phyloP scores from a whole-genome alignment of 2,329 filamentous ascomycete species.

The Paecilomyces niveus region DNA sequence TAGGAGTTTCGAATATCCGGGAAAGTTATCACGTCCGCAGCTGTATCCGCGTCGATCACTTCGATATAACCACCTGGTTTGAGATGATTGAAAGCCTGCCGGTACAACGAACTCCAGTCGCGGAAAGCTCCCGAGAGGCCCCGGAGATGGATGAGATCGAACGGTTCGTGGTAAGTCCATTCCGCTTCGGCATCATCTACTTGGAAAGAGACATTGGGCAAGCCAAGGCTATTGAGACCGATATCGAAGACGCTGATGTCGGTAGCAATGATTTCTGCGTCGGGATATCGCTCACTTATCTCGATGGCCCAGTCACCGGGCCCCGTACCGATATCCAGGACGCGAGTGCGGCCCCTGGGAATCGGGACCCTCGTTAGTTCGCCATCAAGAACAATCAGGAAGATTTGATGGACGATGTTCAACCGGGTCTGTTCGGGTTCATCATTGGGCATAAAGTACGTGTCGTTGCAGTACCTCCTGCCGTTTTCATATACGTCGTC shows the following conservation, averaged over 20 bases:
- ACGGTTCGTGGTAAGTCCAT: constrained; percentile 44
- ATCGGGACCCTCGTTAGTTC: constrained; percentile 25
- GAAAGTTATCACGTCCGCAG: constrained; percentile 17
- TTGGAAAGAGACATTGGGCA: constrained; percentile 41
- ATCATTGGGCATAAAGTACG: constrained; percentile 62
- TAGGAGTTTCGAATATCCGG: constrained; percentile 21
- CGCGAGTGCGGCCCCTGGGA: constrained; percentile 17
- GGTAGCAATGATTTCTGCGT: constrained; percentile 41
- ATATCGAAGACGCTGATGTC: constrained; percentile 39
- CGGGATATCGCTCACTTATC: constrained; percentile 38
- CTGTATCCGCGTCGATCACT: constrained; percentile 34
- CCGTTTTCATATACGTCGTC: constrained; percentile 55
- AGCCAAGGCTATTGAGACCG: constrained; percentile 22
- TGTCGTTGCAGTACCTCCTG: constrained; percentile 54
- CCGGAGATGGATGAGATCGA: constrained; percentile 45
- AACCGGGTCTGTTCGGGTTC: constrained; percentile 58
- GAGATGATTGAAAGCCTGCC: constrained; percentile 39
- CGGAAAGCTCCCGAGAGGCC: constrained; percentile 42
- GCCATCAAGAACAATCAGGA: constrained; percentile 38
- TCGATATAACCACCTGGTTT: constrained; percentile 42
- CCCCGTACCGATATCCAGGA: constrained; percentile 42
- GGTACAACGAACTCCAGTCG: constrained; percentile 41
- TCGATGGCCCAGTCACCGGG: constrained; percentile 45
- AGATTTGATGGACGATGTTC: constrained; percentile 57
- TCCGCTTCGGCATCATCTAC: constrained; percentile 42